Conservation (phyloP, 2,329 filamentous ascomycete genomes). For the Orbilia brochopaga region DNA sequence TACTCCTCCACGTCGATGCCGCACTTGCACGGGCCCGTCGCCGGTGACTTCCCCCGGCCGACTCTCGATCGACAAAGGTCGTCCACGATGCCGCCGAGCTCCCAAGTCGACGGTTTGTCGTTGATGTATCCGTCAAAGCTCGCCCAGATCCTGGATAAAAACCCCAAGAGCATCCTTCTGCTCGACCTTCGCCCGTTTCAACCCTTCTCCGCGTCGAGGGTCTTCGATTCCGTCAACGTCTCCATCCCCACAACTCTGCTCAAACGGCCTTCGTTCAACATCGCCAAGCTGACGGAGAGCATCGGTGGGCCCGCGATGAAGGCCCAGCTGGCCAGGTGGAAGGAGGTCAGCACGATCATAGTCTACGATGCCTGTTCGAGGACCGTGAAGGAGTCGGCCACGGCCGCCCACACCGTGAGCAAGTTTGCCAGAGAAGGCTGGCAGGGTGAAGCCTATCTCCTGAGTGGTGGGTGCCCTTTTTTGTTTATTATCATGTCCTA, state of each 20-base stretch:
- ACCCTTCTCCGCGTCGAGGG: constrained; percentile 76
- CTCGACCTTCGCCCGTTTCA: constrained; percentile 87
- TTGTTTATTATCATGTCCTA: constrained; percentile 4
- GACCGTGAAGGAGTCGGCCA: constrained; percentile 78
- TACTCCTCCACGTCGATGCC: constrained; percentile 34
- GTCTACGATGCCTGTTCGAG: constrained; percentile 83
- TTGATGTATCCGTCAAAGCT: constrained; percentile 52
- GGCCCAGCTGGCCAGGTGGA: constrained; percentile 77
- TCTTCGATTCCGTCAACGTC: constrained; percentile 82
- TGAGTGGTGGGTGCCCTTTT: constrained; percentile 61
- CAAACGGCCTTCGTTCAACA: constrained; percentile 87
- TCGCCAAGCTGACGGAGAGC: constrained; percentile 84
- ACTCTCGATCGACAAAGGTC: constrained; percentile 48
- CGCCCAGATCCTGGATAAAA: constrained; percentile 52
- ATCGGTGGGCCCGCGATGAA: constrained; percentile 76
- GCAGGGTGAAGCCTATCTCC: constrained; percentile 72
- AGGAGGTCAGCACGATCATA: constrained; percentile 74
- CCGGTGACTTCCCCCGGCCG: constrained; percentile 26
- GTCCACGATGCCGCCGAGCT: constrained; percentile 50
- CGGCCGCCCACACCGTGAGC: constrained; percentile 84
- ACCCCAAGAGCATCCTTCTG: constrained; percentile 65
- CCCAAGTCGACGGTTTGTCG: constrained; percentile 52
- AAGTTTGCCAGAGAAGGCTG: constrained; percentile 90
- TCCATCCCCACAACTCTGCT: constrained; percentile 94
- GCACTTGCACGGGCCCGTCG: constrained; percentile 29